These are phyloP conservation scores for Agastache rugosa DNA, from an alignment of 257 asterid genomes.

Conservation along the genomic window DNA sequence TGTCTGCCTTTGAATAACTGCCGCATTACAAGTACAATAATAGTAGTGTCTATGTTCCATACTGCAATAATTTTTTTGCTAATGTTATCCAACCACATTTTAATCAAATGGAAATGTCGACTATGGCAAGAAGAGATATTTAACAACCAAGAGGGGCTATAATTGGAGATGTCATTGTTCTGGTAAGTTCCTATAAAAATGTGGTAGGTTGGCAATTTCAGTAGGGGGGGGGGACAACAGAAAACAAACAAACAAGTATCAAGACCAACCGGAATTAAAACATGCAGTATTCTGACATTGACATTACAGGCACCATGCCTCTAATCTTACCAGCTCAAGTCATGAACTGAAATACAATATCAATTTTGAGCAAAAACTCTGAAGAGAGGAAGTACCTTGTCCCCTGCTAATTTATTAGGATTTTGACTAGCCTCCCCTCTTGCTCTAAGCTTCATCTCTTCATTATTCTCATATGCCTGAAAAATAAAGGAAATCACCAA, in stretches of 20 bases:
- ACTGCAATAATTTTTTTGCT: neutral
- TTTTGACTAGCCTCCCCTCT: conserved; percentile 64
- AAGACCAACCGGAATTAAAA: conserved; percentile 18
- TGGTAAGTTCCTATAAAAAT: neutral
- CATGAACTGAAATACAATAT: conserved; percentile 28
- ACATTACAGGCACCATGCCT: conserved; percentile 25
- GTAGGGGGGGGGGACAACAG: neutral
- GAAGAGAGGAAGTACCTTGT: conserved; percentile 65
- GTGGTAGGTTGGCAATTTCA: neutral
- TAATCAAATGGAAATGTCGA: neutral
- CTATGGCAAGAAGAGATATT: neutral
- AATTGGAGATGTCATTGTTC: neutral
- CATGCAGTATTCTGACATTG: conserved; percentile 19
- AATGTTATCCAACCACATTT: neutral
- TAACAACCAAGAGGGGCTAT: neutral
- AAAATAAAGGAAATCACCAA: conserved; percentile 25
- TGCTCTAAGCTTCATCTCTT: conserved; percentile 63
- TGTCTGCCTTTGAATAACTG: conserved; percentile 1
- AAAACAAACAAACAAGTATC: neutral
- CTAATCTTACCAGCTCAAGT: conserved; percentile 33
- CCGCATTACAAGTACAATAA: conserved; percentile 2
- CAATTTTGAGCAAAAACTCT: conserved; percentile 21
- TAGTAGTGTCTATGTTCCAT: conserved; percentile 5
- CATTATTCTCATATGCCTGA: conserved; percentile 81
- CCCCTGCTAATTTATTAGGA: conserved; percentile 53